Evolutionary conservation across 768 basidiomycete genomes (phyloP), one percentile per base, ranked within the genome.

Genomic region (Rubroboletus pulcherrimus): DNA sequence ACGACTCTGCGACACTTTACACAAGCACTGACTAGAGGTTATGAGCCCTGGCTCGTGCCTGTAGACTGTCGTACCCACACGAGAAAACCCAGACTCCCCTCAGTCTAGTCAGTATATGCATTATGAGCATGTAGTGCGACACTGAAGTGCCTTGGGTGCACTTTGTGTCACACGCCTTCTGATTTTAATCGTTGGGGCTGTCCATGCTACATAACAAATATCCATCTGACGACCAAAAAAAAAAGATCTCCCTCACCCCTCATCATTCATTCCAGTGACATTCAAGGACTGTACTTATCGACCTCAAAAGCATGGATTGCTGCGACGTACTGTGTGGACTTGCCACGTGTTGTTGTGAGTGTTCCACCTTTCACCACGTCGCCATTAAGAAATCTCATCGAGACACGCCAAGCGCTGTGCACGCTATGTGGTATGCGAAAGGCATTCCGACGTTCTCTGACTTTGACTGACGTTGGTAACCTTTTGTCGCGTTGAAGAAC

Each of bases 321-420:
- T 69, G 66, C 21, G 65, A 69, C 21, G 15, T 59, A n/a, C 38
- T 67, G 34, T 55, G 63, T 30, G 59, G 57, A 31, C 52, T 67
- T 24, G 0, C 55, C 4, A 59, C 58, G 8, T 69, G 67, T 46
- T 65, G 65, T 31, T 63, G 63, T 60, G 43, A 56, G 62, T 54
- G 24, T 34, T 38, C 21, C 9, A 21, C 26, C 21, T 41, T 40
- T 0, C 15, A 5, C 31, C 31, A 40, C 44, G 33, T 48, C 34
- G 29, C 43, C 11, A 17, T 24, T 7, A 9, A 26, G 14, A 42
- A 44, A 51, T 49, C 48, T 54, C 37, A 63, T 54, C 12, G 19
- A 50, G 8, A 40, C 11, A 8, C 2, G 7, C 24, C 21, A 37
- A 57, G 58, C 54, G 6, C 31, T 61, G 17, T 63, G 58, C 19